Base-by-base conservation (phyloP, 2,329 filamentous ascomycete species). In the Exophiala bonariae region DNA sequence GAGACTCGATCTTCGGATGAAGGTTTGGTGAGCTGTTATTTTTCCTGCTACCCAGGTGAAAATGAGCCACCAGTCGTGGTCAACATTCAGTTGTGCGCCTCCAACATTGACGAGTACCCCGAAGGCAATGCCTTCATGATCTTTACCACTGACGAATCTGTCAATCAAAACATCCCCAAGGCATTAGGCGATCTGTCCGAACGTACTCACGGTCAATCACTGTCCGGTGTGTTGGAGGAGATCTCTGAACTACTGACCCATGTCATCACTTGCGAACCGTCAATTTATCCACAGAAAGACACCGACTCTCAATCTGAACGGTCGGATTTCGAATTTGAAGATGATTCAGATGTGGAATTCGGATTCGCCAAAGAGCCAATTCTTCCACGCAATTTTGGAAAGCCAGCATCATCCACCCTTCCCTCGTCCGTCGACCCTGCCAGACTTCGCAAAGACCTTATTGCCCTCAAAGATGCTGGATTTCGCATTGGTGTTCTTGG, bases 1-100 rank as follows among this genome's bases (percentile, higher is more conserved):
- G 62, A 73, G 26, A 68, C 95, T 18, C 68, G 69, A 26, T 70
- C 72, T 28, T 86, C 86, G 13, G 84, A 86, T 23, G 86, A 92
- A 64, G 87, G 86, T 41, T 81, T 87, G 47, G 74, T 95, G 47
- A 76, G 76, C 11, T 86, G 92, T 63, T 72, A 66, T 3, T 87
- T 77, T 56, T 50, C 61, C 33, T 26, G 23, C 11, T 66, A 68
- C 26, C 45, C 60, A 17, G 59, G 41, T 4, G 20, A 26, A 20
- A 28, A 14, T 26, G 10, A 18, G 7, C 26, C 44, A 6, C 26
- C 47, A 5, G 14, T 35, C 16, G 20, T 16, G 16, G 51, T 52
- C 30, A 38, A 30, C 30, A 46, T 58, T 31, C 39, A 53, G 37
- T 33, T 52, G 6, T 53, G 47, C 28, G 47, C 55, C 19, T 41